Base-by-base conservation (phyloP, 495 filamentous ascomycete species). In the Penicillium taxi region DNA sequence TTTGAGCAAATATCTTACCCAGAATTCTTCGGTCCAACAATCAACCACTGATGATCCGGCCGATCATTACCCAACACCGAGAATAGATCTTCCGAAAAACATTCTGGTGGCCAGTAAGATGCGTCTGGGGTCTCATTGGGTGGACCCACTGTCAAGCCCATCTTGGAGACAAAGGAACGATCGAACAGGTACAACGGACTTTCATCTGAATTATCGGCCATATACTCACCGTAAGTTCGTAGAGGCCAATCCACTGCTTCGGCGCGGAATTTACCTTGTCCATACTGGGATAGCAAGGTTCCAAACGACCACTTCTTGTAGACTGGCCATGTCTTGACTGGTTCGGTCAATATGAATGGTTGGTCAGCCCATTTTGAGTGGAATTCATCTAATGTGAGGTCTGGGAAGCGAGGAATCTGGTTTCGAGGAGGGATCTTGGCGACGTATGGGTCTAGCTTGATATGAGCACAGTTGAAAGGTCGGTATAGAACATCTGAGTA, bases 111-210 rank as follows among this genome's bases (percentile, higher is more conserved):
- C 77, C 81, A 86, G 55, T 95, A 98, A 3, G 74, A 68, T 6
- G 76, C 70, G 19, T 70, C 69, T 12, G 62, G 55, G 24, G 61
- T 61, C 15, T 53, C 33, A 11, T 57, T 44, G 8, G 49, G 46
- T 7, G 63, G 58, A 15, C 82, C 81, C 12, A 85, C 67, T 13
- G 64, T 64, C 22, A 94, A 64, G 12, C 61, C 61, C 78, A 94
- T 96, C 56, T 95, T 96, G 44, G 87, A 79, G 6, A 82, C 86
- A 48, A 98, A 98, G 9, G 67, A 67, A 5, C 78, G 71, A 51
- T 98, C 91, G 50, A 98, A 98, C 14, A 98, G 72, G 52, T 96
- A 98, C 2, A 98, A 66, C 0, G 91, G 91, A 42, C 81, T 87
- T 56, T 98, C 91, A 41, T 98, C 91, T 16, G 63, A 61, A 59